Conservation (phyloP, 2,329 filamentous ascomycete species). For the Huntiella moniliformis region DNA sequence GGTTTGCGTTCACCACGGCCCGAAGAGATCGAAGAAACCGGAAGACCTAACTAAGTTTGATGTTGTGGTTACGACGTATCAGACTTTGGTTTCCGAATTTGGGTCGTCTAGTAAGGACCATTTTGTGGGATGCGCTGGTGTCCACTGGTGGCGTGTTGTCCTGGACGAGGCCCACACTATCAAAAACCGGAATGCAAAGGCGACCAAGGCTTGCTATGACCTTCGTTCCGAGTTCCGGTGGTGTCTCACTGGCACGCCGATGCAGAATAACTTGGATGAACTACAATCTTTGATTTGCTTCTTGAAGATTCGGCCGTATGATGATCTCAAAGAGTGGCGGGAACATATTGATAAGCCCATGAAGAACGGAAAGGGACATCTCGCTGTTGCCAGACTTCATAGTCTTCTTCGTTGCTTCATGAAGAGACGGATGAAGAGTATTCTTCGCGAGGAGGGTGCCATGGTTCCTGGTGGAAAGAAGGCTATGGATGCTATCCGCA, state of each 20-base stretch:
- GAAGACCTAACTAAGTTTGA: constrained; percentile 69
- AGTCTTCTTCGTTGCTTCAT: constrained; percentile 81
- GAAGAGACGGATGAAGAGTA: constrained; percentile 95
- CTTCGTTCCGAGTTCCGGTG: constrained; percentile 75
- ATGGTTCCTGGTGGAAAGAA: constrained; percentile 57
- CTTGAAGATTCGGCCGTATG: constrained; percentile 76
- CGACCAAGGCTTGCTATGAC: constrained; percentile 78
- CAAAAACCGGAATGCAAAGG: constrained; percentile 94
- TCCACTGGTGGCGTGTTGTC: constrained; percentile 90
- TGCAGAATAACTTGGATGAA: constrained; percentile 97
- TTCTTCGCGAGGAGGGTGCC: constrained; percentile 75
- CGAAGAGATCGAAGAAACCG: constrained; percentile 60
- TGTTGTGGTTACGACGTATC: constrained; percentile 93
- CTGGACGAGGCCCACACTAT: constrained; percentile 95
- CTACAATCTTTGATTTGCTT: constrained; percentile 87
- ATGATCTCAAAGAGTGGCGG: constrained; percentile 73
- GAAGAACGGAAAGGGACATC: constrained; percentile 73
- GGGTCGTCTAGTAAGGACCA: constrained; percentile 43
- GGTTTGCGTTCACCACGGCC: constrained; percentile 81
- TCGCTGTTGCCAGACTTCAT: constrained; percentile 75
- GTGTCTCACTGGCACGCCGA: constrained; percentile 89
- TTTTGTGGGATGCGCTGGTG: constrained; percentile 55
- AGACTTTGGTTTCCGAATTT: constrained; percentile 84
- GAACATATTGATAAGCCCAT: constrained; percentile 77
- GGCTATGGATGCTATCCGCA: constrained; percentile 23